These are phyloP conservation scores for Heritiera fomes DNA, from an alignment of 345 rosid species.

Conservation along the genomic window DNA sequence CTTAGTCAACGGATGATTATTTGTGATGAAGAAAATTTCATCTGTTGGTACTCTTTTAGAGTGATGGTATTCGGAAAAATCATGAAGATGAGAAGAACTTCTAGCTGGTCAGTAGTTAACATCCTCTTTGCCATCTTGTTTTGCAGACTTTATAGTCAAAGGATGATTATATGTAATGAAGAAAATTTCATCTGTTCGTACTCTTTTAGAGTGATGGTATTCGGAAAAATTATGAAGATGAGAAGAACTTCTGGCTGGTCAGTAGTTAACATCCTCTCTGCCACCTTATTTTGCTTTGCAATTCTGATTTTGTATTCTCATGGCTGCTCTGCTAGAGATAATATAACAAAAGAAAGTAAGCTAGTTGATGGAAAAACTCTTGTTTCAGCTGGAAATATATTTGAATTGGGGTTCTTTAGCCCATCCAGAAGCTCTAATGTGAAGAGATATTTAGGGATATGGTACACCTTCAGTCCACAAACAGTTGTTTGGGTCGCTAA, in stretches of 20 bases:
- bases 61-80: background rate
- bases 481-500: constrained; percentile 44
- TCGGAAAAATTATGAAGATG: background rate
- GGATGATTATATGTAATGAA: too few relatives aligned
- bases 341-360: background rate
- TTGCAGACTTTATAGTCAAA: background rate
- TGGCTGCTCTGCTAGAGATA: constrained; percentile 2
- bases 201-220: background rate
- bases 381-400: too few relatives aligned
- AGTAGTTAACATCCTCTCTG: background rate
- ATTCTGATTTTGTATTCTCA: background rate
- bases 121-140: background rate
- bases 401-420: too few relatives aligned
- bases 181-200: background rate
- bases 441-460: too few relatives aligned
- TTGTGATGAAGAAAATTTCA: background rate
- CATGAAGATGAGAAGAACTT: background rate
- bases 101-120: background rate
- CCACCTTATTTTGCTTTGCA: background rate
- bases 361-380: too few relatives aligned
- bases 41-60: background rate
- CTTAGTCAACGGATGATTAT: too few relatives aligned
- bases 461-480: background rate
- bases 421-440: too few relatives aligned
- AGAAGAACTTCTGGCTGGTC: background rate